These are phyloP conservation scores for Powellomyces hirtus DNA, from an alignment of 192 early-diverging fungal genomes.

Conservation along the genomic window DNA sequence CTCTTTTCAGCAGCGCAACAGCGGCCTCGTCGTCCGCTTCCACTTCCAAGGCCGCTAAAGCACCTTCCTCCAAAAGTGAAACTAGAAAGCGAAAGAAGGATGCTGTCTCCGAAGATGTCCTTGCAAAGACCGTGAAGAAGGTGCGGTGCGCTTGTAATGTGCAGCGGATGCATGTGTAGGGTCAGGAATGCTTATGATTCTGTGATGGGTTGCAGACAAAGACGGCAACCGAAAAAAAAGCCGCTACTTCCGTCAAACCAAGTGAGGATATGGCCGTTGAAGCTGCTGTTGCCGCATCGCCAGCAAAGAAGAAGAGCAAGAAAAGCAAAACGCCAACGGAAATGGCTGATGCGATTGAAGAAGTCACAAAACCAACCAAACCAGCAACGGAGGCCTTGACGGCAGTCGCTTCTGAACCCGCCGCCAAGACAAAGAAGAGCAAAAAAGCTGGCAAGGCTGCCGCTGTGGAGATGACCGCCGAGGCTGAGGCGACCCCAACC, in stretches of 20 bases:
- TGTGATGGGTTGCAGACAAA: background rate
- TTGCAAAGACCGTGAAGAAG: conserved; percentile 2
- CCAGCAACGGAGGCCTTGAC: background rate
- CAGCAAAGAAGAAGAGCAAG: background rate
- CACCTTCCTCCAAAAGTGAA: background rate
- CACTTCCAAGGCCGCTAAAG: too few species aligned
- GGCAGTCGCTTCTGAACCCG: background rate
- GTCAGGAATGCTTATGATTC: background rate
- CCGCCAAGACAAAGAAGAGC: background rate
- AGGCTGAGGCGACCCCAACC: background rate
- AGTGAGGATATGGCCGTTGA: background rate
- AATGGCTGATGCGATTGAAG: background rate
- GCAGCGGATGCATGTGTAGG: background rate
- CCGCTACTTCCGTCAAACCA: too few species aligned
- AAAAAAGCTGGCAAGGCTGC: background rate
- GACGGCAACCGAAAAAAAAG: background rate
- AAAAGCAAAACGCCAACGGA: conserved; percentile 1
- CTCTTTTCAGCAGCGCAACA: conserved; percentile 2
- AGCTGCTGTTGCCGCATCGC: background rate
- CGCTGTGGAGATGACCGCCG: background rate
- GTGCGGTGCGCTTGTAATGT: background rate
- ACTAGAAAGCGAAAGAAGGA: conserved; percentile 7
- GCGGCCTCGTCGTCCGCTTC: background rate
- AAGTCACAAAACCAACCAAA: background rate
- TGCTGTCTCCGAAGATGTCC: background rate